These are phyloP conservation scores for Hanseniaspora clermontiae DNA, from an alignment of 805 yeast genomes.

Conservation along the genomic window DNA sequence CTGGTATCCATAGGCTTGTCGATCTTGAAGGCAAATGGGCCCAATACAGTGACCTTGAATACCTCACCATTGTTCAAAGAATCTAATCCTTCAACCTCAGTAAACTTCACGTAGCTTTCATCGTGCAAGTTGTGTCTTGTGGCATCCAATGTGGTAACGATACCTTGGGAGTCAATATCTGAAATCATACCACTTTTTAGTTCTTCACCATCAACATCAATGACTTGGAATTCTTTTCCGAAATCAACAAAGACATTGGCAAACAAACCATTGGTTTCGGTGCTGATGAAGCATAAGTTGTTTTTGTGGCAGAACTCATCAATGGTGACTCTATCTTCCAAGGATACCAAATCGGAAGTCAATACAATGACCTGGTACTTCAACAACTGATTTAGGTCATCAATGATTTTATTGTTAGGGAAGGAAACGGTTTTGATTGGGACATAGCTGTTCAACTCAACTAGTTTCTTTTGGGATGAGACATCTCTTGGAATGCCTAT, in stretches of 20 bases:
- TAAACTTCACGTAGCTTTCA: slow-evolving; percentile 76
- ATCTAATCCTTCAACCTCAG: slow-evolving; percentile 73
- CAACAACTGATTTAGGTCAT: slow-evolving; percentile 28
- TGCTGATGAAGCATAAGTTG: slow-evolving; percentile 65
- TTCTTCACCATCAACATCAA: slow-evolving; percentile 88
- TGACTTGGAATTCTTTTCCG: slow-evolving; percentile 65
- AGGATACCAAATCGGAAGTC: slow-evolving; percentile 55
- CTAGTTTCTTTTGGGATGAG: slow-evolving; percentile 52
- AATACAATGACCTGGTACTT: slow-evolving; percentile 65
- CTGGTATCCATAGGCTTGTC: slow-evolving; percentile 24
- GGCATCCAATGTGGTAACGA: slow-evolving; percentile 87
- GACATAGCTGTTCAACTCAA: slow-evolving; percentile 81
- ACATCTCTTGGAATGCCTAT: slow-evolving; percentile 68
- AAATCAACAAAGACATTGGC: slow-evolving; percentile 84
- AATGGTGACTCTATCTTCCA: slow-evolving; percentile 64
- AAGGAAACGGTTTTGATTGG: slow-evolving; percentile 55
- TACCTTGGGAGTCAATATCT: slow-evolving; percentile 75
- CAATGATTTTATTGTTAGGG: not conserved
- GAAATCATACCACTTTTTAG: slow-evolving; percentile 77
- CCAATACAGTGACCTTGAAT: slow-evolving; percentile 68
- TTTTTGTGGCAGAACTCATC: slow-evolving; percentile 62
- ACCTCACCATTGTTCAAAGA: slow-evolving; percentile 62
- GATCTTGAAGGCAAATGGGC: slow-evolving; percentile 87
- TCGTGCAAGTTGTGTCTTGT: slow-evolving; percentile 88
- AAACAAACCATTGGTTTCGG: slow-evolving; percentile 77